phyloP scores from a whole-genome alignment of 2,329 filamentous ascomycete genomes.

The Cadophora luteo-olivacea region DNA sequence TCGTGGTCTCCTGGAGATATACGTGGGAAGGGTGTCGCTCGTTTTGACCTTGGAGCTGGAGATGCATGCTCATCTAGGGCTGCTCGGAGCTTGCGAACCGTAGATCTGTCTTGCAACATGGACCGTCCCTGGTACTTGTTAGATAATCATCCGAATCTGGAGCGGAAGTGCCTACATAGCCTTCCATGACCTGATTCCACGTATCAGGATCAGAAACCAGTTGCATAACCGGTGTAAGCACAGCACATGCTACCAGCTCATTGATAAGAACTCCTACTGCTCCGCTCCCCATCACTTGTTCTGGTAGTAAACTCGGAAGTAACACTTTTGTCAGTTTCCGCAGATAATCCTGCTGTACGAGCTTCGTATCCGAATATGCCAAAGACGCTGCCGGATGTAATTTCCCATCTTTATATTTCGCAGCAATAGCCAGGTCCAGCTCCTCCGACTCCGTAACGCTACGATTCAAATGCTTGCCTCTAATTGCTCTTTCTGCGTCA shows the following conservation, averaged over 20 bases:
- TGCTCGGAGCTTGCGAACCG: conserved; percentile 87
- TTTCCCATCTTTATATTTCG: conserved; percentile 87
- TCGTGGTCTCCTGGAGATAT: conserved; percentile 85
- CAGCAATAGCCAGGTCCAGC: conserved; percentile 93
- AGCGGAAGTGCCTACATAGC: conserved; percentile 58
- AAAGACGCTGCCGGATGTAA: conserved; percentile 86
- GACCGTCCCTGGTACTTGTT: conserved; percentile 66
- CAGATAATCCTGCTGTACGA: conserved; percentile 87
- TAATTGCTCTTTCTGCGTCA: conserved; percentile 84
- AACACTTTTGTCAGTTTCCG: conserved; percentile 76
- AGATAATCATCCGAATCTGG: conserved; percentile 18
- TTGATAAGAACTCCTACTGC: conserved; percentile 81
- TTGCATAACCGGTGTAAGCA: conserved; percentile 81
- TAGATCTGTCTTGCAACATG: conserved; percentile 93
- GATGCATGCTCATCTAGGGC: conserved; percentile 94
- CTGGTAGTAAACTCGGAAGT: conserved; percentile 76
- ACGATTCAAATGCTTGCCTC: conserved; percentile 85
- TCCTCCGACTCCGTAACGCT: conserved; percentile 96
- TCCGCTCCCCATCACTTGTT: conserved; percentile 76
- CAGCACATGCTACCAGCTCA: conserved; percentile 92
- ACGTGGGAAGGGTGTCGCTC: conserved; percentile 75
- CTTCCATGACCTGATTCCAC: conserved; percentile 97
- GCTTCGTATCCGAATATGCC: conserved; percentile 82
- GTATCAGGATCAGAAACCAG: conserved; percentile 90
- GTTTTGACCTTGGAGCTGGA: conserved; percentile 71